Percentiles rank a stretch among this genome's conserved stretches.
Evolutionary conservation across 352 stramenopile genomes (phyloP).

Genomic region (Phytopythium helicoides): DNA sequence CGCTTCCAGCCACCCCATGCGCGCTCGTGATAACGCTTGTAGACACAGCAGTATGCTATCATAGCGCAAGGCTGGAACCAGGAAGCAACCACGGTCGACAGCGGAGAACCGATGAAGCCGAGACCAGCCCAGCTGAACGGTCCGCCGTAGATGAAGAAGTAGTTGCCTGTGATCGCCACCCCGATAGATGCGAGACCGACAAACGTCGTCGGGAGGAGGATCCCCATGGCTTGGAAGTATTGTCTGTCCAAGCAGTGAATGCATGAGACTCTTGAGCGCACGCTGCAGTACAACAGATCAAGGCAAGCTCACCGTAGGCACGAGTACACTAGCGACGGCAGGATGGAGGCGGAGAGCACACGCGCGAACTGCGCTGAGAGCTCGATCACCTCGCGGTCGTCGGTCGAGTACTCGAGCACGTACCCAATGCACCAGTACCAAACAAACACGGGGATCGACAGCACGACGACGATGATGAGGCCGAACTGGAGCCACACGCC

Average conservation of each 20-base stretch:
- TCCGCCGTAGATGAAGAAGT: slow-evolving; percentile 65
- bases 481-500: slow-evolving; percentile 75
- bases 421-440: slow-evolving; percentile 72
- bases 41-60: slow-evolving; percentile 54
- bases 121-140: slow-evolving; percentile 44
- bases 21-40: slow-evolving; percentile 50
- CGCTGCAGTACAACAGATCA: background rate
- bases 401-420: slow-evolving; percentile 60
- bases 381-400: slow-evolving; percentile 51
- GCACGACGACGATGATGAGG: slow-evolving; percentile 45
- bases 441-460: slow-evolving; percentile 55
- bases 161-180: slow-evolving; percentile 57
- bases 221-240: slow-evolving; percentile 69
- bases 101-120: slow-evolving; percentile 77
- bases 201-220: slow-evolving; percentile 61
- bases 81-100: slow-evolving; percentile 71
- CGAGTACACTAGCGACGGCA: slow-evolving; percentile 66
- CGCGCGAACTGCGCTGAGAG: slow-evolving; percentile 60
- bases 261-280: background rate
- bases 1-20: slow-evolving; percentile 64
- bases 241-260: slow-evolving; percentile 25
- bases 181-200: slow-evolving; percentile 64
- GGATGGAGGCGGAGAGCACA: slow-evolving; percentile 49
- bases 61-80: slow-evolving; percentile 74
- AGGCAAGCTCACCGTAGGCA: slow-evolving; percentile 39